A percentile compares a stretch with the other conserved stretches of the same genome.
Conservation (phyloP, 2,329 filamentous ascomycete species). For the Penicillium sp. region DNA sequence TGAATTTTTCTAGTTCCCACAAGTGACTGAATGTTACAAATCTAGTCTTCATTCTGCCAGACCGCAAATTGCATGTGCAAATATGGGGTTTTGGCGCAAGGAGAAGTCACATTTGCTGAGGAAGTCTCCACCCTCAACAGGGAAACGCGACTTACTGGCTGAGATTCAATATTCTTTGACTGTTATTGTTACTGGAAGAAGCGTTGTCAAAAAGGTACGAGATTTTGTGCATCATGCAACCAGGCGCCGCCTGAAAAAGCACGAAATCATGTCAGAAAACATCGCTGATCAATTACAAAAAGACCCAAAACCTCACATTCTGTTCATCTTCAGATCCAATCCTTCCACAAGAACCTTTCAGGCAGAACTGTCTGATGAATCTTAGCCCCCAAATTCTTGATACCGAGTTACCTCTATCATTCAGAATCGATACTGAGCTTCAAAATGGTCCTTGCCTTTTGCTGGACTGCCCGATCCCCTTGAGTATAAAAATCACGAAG, state of each 20-base stretch:
- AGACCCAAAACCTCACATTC: not conserved
- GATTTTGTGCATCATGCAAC: not conserved
- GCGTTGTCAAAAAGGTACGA: not conserved
- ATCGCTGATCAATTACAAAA: not conserved
- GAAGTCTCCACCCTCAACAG: not conserved
- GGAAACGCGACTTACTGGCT: not conserved
- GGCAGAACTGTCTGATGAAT: not conserved
- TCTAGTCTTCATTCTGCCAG: not conserved
- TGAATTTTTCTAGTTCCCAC: not conserved
- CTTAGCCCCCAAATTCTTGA: not conserved
- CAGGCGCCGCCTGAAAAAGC: too few relatives aligned
- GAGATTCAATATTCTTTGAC: not conserved
- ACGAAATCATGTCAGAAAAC: not conserved
- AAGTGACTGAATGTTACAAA: constrained; percentile 4
- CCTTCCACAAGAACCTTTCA: not conserved
- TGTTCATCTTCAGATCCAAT: not conserved
- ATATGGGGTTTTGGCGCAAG: not conserved
- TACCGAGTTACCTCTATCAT: not conserved
- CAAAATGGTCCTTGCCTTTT: constrained; percentile 17
- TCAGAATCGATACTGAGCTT: constrained; percentile 9
- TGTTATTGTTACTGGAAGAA: not conserved
- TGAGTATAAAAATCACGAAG: constrained; percentile 13
- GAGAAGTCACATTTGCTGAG: not conserved
- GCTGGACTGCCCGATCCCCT: constrained; percentile 10
- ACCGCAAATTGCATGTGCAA: not conserved